These are phyloP conservation scores for Paratrimastix pyriformis DNA, from an alignment of 78 protist genomes.

Conservation along the genomic window DNA sequence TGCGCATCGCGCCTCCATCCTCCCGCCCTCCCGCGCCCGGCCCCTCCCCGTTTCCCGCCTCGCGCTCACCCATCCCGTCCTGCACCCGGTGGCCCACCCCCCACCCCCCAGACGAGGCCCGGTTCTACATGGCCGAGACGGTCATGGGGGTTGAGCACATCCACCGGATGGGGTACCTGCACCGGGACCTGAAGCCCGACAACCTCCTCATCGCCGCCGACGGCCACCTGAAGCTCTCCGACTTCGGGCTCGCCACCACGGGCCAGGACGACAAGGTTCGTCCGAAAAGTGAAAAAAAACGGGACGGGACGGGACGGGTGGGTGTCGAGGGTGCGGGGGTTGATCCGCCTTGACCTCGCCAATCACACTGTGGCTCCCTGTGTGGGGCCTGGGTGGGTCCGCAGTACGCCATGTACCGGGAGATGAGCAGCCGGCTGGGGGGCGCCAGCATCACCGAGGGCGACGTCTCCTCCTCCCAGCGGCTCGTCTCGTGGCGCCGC, in stretches of 20 bases:
- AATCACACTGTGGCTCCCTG: too few species aligned
- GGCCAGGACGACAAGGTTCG: slow-evolving; percentile 1
- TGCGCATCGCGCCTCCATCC: neutral
- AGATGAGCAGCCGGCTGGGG: too few species aligned
- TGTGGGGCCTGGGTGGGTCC: too few species aligned
- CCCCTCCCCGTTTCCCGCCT: neutral
- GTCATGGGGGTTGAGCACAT: slow-evolving; percentile 54
- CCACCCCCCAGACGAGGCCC: slow-evolving; percentile 20
- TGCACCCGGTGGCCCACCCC: neutral
- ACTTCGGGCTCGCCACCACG: slow-evolving; percentile 72
- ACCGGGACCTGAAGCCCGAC: slow-evolving; percentile 83
- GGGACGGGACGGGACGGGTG: too few species aligned
- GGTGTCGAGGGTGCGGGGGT: too few species aligned
- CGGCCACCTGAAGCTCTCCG: slow-evolving; percentile 77
- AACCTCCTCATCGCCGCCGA: slow-evolving; percentile 64
- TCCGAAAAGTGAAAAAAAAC: too few species aligned
- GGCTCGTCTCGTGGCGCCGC: neutral
- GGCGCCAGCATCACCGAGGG: too few species aligned
- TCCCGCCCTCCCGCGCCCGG: neutral
- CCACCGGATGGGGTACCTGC: slow-evolving; percentile 54
- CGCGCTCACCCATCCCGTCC: neutral
- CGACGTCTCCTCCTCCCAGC: neutral
- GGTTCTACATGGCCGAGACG: slow-evolving; percentile 66
- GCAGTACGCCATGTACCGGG: too few species aligned
- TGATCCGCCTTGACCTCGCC: too few species aligned